Evolutionary conservation across 73 alveolate genomes (phyloP).

Genomic region (Breviolum minutum): DNA sequence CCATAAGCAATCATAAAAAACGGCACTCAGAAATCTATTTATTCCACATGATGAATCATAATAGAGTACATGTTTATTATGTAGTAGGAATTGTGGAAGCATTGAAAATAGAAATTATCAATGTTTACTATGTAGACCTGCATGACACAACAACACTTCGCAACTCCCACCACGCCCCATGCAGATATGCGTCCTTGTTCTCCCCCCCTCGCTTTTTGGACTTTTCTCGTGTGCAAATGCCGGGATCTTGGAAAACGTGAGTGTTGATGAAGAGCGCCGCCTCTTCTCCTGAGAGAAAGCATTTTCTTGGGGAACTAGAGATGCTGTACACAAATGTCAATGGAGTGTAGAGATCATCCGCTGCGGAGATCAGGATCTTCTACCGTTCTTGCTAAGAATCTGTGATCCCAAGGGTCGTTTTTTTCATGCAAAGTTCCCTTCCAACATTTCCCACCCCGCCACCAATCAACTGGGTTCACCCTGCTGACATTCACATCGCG

Average conservation of each 20-base stretch:
- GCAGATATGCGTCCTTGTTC: background rate
- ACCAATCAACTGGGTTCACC: background rate
- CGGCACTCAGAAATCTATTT: too few species aligned
- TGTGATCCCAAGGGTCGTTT: too few species aligned
- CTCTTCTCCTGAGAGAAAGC: conserved; percentile 37
- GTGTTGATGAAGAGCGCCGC: conserved; percentile 92
- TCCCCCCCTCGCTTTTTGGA: conserved; percentile 29
- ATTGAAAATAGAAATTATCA: background rate
- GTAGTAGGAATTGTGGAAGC: too few species aligned
- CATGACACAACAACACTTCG: too few species aligned
- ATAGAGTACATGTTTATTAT: too few species aligned
- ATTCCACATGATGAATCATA: too few species aligned
- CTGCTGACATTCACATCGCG: conserved; percentile 37
- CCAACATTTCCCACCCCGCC: background rate
- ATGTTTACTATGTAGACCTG: background rate
- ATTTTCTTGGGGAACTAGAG: too few species aligned
- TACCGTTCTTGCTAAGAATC: background rate
- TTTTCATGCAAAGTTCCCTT: too few species aligned
- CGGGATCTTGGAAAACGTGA: conserved; percentile 74
- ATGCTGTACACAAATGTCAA: too few species aligned
- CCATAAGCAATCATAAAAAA: too few species aligned
- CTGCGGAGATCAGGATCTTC: background rate
- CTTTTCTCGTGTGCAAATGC: conserved; percentile 36
- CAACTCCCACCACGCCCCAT: too few species aligned
- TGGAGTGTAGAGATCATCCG: background rate